A percentile compares a stretch with the other conserved stretches of the same genome.
These are phyloP conservation scores for Globisporangium heterothallicum DNA, from an alignment of 352 stramenopile genomes.

Conservation along the genomic window DNA sequence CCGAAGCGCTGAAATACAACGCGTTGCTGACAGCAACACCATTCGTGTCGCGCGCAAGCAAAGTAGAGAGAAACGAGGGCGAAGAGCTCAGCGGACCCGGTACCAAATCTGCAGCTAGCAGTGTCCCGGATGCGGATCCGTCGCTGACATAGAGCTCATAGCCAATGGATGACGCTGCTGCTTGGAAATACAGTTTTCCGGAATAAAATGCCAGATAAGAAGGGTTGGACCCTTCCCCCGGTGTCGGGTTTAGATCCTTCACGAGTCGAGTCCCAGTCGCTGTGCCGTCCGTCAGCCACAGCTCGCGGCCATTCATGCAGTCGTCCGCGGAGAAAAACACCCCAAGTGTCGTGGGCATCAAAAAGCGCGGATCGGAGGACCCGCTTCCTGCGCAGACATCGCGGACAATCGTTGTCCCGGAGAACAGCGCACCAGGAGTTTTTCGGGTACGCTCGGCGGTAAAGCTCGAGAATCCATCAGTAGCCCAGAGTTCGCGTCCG, in stretches of 20 bases:
- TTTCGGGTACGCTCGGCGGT: constrained; percentile 15
- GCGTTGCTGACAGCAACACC: constrained; percentile 7
- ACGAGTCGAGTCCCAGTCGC: constrained; percentile 38
- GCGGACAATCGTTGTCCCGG: constrained; percentile 35
- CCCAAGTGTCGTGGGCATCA: constrained; percentile 26
- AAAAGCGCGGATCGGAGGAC: constrained; percentile 44
- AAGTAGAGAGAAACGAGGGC: constrained; percentile 19
- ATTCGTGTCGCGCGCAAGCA: constrained; percentile 1
- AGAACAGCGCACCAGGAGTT: not conserved
- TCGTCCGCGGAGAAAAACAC: constrained; percentile 73
- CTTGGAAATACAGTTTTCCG: constrained; percentile 33
- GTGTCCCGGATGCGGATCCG: constrained; percentile 35
- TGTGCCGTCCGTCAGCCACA: constrained; percentile 59
- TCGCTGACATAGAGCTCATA: constrained; percentile 59
- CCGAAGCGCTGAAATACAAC: constrained; percentile 25
- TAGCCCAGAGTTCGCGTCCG: constrained; percentile 69
- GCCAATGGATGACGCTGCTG: constrained; percentile 17
- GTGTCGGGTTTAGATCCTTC: constrained; percentile 33
- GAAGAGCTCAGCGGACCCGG: constrained; percentile 19
- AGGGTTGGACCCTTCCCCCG: constrained; percentile 29
- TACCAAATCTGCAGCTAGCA: constrained; percentile 26
- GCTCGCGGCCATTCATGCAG: constrained; percentile 52
- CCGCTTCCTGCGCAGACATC: constrained; percentile 40
- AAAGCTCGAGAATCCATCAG: constrained; percentile 34
- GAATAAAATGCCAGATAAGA: constrained; percentile 32